A percentile compares a stretch with the other conserved stretches of the same genome.
Evolutionary conservation across 2,329 filamentous ascomycete genomes (phyloP).

Genomic region (Alternaria consortialis): DNA sequence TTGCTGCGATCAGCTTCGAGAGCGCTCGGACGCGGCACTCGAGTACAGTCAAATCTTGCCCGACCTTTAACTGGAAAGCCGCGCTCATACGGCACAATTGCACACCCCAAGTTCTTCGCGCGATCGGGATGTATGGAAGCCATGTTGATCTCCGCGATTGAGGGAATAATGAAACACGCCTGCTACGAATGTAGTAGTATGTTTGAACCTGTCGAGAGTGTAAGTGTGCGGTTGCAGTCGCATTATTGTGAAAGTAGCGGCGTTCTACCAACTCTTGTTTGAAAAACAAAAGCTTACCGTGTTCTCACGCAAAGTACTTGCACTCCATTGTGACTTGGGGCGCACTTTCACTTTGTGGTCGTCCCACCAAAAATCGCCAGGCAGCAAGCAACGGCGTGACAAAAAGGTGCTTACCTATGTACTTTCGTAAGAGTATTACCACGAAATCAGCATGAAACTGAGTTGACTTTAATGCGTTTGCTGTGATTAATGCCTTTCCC

Average conservation of each 20-base stretch:
- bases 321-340: neutral
- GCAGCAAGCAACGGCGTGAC: neutral
- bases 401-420: neutral
- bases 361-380: neutral
- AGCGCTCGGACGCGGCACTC: neutral
- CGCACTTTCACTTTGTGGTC: neutral
- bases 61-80: neutral
- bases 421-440: neutral
- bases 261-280: neutral
- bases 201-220: neutral
- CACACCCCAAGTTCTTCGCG: neutral
- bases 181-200: neutral
- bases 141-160: neutral
- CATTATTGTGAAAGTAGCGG: neutral
- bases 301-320: neutral
- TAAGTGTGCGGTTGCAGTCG: neutral
- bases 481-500: neutral
- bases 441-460: neutral
- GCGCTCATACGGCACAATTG: neutral
- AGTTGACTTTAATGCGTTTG: neutral
- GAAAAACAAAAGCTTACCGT: neutral
- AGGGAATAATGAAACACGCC: neutral
- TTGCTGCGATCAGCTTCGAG: neutral
- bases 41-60: neutral
- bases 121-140: neutral